Evolutionary conservation across 176 grass and related monocot species (phyloP), one percentile per base, ranked within the genome.

Genomic region (Miscanthus lutarioriparius): DNA sequence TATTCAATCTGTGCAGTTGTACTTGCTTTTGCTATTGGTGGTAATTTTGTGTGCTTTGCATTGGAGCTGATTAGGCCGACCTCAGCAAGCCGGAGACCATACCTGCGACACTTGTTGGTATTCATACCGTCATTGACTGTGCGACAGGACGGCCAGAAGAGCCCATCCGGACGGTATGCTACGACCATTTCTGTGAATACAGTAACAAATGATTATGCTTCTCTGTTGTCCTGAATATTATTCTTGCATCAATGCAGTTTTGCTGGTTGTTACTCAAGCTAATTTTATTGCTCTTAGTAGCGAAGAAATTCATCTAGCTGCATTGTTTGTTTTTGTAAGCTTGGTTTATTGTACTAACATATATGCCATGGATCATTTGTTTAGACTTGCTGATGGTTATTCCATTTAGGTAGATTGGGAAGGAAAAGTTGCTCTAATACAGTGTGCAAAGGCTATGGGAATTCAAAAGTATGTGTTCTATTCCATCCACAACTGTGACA

Each of bases 381-480:
- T 79, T 39, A 19, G 35, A 58, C 22, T 19, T 27, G 44, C 80
- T 87, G 49, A 84, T 80, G 80, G 80, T 90, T 84, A 28, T 87
- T 91, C 35, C 84, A 72, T 91, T 96, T 95, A 98, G 96, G 96
- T 98, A 95, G 93, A 98, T 81, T 98, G 93, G 96, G 93, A 98
- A 95, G 91, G 96, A 87, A 98, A 98, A 82, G 93, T 98, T 91
- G 91, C 93, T 90, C 89, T 98, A 74, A 95, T 98, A 89, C 96
- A 95, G 79, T 98, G 96, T 33, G 96, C 93, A 75, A 98, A 98
- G 87, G 96, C 96, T 38, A 98, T 95, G 93, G 96, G 96, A 62
- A 98, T 98, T 85, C 91, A 98, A 71, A 98, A 98, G 74, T 95
- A 90, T 67, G 87, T 98, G 62, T 98, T 98, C 64, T 98, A 95